Base-by-base conservation (phyloP, 768 basidiomycete genomes). In the Auricularia sp. region DNA sequence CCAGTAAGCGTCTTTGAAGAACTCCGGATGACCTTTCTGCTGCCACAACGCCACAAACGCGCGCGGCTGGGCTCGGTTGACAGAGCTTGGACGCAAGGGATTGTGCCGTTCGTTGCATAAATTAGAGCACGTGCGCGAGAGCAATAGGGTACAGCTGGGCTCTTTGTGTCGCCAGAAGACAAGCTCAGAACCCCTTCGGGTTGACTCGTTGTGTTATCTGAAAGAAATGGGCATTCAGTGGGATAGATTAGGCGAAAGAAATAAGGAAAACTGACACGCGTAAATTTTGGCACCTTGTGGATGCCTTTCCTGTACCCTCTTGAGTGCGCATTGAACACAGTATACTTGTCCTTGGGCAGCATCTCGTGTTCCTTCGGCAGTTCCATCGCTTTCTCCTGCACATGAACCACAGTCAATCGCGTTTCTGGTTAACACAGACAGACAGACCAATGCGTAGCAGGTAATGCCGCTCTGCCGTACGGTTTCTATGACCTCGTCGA, bases 261-360 rank as follows among this genome's bases (percentile, higher is more conserved):
- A 59, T 3, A 33, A 14, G 2, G 3, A n/a, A 36, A 34, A 77
- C 88, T 66, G 68, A 95, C 94, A 75, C 92, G 82, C 61, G 95
- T 97, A 85, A 88, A 98, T 72, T 97, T 96, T n/a, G 95, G 95
- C 34, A 96, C 90, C 71, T 95, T 95, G 77, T 98, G 95, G 61
- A 97, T 93, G 33, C 92, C 90, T 71, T 98, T 98, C 54, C 96
- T 80, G 75, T 96, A 99, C 5, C 91, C 89, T 65, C 75, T 79
- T 1, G 78, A 77, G 47, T 83, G 84, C 3, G 83, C 79, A 44
- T 83, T 84, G 76, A 94, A 98, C 21, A 90, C 84, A 3, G 95
- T 97, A 78, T 98, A 99, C 75, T 99, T 99, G 79, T 98, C 96
- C 70, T 81, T 85, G 1, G 96, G 78, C 11, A 78, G 81, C 97